phyloP scores from a whole-genome alignment of 495 filamentous ascomycete genomes.

The Aspergillus incahuasiensis region DNA sequence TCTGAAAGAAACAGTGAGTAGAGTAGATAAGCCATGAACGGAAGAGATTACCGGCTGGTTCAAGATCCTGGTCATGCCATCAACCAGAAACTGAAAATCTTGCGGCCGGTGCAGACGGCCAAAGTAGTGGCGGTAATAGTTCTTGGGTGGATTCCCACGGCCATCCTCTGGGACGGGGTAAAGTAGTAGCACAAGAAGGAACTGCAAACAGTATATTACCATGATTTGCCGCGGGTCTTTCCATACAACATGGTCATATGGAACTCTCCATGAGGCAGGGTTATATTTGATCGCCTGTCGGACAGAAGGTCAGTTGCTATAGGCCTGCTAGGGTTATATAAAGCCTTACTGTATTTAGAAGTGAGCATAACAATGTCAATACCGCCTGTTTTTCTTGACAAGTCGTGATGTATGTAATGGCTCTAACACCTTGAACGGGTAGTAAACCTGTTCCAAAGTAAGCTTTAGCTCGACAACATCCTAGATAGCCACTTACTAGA shows the following conservation, averaged over 20 bases:
- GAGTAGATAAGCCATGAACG: neutral
- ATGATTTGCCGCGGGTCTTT: constrained; percentile 90
- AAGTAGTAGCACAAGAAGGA: constrained; percentile 80
- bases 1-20: constrained; percentile 32
- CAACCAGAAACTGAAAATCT: constrained; percentile 96
- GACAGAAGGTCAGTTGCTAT: neutral
- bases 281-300: constrained; percentile 90
- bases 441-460: constrained; percentile 51
- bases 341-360: constrained; percentile 84
- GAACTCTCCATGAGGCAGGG: constrained; percentile 88
- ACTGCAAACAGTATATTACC: constrained; percentile 85
- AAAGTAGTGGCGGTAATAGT: constrained; percentile 88
- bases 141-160: constrained; percentile 63
- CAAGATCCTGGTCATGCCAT: constrained; percentile 90
- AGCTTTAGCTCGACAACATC: constrained; percentile 2
- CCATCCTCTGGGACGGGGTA: constrained; percentile 86
- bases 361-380: constrained; percentile 81
- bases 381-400: constrained; percentile 89
- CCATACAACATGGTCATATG: constrained; percentile 90
- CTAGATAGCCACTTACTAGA: constrained; percentile 46
- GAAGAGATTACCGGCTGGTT: constrained; percentile 66
- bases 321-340: neutral
- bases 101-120: constrained; percentile 87
- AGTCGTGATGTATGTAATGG: constrained; percentile 84
- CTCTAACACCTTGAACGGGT: constrained; percentile 78